These are phyloP conservation scores for Penicillium brasilianum DNA, from an alignment of 2,329 filamentous ascomycete species.

Conservation along the genomic window DNA sequence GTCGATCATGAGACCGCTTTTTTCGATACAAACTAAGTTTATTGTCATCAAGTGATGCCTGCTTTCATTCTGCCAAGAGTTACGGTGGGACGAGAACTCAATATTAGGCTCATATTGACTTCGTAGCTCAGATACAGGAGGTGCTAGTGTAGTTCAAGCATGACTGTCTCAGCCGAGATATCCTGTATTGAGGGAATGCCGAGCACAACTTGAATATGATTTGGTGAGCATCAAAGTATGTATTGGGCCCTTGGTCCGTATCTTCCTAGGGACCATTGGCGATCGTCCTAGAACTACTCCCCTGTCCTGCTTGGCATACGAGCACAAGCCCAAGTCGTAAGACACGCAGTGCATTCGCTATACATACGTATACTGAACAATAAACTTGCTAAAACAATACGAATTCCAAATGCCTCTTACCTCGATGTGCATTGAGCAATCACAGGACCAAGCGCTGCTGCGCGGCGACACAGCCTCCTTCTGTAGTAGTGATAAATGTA, in stretches of 20 bases:
- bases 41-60: background rate
- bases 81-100: background rate
- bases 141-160: background rate
- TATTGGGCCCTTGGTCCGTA: background rate
- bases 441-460: background rate
- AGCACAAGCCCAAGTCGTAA: slow-evolving; percentile 11
- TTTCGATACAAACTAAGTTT: background rate
- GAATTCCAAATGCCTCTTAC: background rate
- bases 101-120: background rate
- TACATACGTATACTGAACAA: background rate
- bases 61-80: background rate
- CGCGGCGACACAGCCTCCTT: slow-evolving; percentile 15
- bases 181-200: slow-evolving; percentile 7
- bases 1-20: slow-evolving; percentile 5
- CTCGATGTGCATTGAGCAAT: slow-evolving; percentile 6
- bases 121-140: background rate
- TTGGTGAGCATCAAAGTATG: background rate
- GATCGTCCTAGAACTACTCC: slow-evolving; percentile 12
- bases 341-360: slow-evolving; percentile 1
- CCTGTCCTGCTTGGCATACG: slow-evolving; percentile 21
- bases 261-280: slow-evolving; percentile 3
- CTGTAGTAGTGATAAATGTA: slow-evolving; percentile 5
- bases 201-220: background rate
- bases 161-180: background rate
- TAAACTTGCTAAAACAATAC: background rate